phyloP scores from a whole-genome alignment of 306 rosid species.

The Corylus heterophylla region DNA sequence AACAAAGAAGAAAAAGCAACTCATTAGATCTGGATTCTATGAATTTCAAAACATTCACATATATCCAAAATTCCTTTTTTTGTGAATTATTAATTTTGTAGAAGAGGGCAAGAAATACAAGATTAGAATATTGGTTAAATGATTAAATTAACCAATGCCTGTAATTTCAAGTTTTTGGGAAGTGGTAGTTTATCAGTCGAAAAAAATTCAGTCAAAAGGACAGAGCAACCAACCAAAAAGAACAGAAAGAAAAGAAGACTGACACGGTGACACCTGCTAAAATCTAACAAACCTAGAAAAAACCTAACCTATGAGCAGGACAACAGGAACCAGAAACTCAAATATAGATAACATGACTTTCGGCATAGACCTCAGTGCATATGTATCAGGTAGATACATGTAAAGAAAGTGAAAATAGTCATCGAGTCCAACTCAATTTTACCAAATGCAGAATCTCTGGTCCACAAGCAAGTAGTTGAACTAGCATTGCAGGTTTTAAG shows the following conservation, averaged over 20 bases:
- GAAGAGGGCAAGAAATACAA: background rate
- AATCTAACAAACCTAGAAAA: background rate
- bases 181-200: background rate
- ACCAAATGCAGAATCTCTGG: background rate
- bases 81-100: background rate
- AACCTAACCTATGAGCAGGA: background rate
- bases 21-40: conserved; percentile 8
- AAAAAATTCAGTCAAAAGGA: background rate
- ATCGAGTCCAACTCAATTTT: background rate
- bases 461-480: background rate
- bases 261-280: background rate
- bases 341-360: background rate
- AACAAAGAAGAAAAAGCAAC: conserved; percentile 21
- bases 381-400: background rate
- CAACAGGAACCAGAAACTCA: background rate
- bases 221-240: background rate
- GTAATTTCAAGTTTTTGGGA: too few relatives aligned
- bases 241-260: background rate
- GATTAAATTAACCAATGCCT: too few relatives aligned
- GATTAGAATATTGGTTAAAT: too few relatives aligned
- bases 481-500: background rate
- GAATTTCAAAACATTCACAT: conserved; percentile 12
- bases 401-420: background rate
- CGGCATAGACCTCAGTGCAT: background rate
- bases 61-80: background rate